phyloP scores from a whole-genome alignment of 83 land plant genomes.

The Larix sibirica region DNA sequence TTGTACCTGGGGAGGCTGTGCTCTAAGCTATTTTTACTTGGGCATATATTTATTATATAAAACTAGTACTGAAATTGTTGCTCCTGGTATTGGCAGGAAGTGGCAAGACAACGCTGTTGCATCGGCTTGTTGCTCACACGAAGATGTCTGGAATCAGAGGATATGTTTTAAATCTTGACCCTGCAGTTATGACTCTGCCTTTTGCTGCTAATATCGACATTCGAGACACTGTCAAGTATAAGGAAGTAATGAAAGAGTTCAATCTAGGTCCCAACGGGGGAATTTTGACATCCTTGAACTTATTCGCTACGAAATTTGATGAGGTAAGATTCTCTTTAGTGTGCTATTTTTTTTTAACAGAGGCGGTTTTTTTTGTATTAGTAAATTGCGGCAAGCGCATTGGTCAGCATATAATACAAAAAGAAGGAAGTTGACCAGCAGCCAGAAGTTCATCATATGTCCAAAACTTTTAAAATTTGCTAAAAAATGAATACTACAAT shows the following conservation, averaged over 20 bases:
- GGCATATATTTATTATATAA: neutral
- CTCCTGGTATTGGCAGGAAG: conserved; percentile 59
- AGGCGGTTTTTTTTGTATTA: no score
- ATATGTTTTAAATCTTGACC: conserved; percentile 95
- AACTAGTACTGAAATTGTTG: neutral
- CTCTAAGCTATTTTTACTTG: neutral
- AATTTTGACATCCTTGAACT: conserved; percentile 91
- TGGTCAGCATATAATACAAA: neutral
- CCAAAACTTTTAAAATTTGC: no score
- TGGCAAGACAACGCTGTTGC: conserved; percentile 96
- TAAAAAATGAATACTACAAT: no score
- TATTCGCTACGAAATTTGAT: conserved; percentile 96
- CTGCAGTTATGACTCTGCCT: conserved; percentile 93
- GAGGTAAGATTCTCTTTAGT: conserved; percentile 51
- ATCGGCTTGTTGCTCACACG: conserved; percentile 78
- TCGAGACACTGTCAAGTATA: conserved; percentile 95
- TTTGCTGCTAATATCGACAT: conserved; percentile 96
- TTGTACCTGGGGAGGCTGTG: neutral
- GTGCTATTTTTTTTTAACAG: no score
- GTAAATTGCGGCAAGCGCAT: no score
- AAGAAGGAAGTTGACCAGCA: no score
- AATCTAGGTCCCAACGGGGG: conserved; percentile 99
- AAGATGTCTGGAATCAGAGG: conserved; percentile 62
- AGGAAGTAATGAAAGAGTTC: conserved; percentile 99
- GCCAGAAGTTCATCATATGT: no score